Evolutionary conservation across 352 stramenopile genomes (phyloP), one percentile per base, ranked within the genome.

Genomic region (Pythium aquatile): DNA sequence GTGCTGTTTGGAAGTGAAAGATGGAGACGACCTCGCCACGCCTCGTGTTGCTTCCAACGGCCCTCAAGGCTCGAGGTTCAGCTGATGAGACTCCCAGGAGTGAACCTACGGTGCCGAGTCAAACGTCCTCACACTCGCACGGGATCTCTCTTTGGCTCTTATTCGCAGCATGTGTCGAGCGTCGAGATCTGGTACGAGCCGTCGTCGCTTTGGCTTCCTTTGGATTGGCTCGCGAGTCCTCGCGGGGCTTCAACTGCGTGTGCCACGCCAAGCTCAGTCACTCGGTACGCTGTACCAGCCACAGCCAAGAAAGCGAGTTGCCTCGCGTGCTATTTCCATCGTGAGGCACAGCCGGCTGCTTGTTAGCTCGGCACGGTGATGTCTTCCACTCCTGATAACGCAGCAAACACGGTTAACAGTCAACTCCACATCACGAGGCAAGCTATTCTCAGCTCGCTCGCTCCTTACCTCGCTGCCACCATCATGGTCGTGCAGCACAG

Each of bases 1-100:
- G 56, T 56, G 48, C 55, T 64, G 63, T 65, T 64, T 47, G 49
- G 49, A 69, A 69, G 63, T 69, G 63, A 69, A 37, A 54, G 42
- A 30, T 24, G 53, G 20, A 58, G 17, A 32, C 29, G 32, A 13
- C 40, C 14, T 6, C 40, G 40, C 8, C 40, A 40, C 8, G 39
- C 7, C 39, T 16, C 16, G 40, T 17, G 40, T 26, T 26, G 16
- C 39, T 6, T 46, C 10, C 39, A 46, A 46, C 39, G 39, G 39
- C 39, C 10, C 39, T 46, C 39, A n/a, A 1, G 39, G 10, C 32
- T 35, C 35, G 16, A 28, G 16, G 16, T 48, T 28, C 40, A 48
- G 40, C 40, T 48, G 40, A 48, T 14, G 40, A 48, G 14, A 48
- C 40, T 17, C 16, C 16, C 16, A 17, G 16, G 40, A 28, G 35